Percentiles rank a stretch among this genome's conserved stretches.
phyloP scores from a whole-genome alignment of 2,329 filamentous ascomycete species.

The Hypoxylon sp. region DNA sequence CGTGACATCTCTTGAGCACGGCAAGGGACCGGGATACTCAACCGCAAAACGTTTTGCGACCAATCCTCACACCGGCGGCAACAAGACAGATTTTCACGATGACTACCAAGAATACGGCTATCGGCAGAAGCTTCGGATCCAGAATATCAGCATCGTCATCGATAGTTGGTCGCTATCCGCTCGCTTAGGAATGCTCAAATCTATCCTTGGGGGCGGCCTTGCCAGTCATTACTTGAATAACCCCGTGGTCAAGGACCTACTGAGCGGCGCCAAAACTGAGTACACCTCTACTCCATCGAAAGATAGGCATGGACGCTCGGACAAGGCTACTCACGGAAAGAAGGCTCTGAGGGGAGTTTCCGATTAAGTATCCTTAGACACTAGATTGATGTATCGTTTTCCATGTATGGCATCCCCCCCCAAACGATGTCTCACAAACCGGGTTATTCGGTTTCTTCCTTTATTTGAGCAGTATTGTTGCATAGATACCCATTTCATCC shows the following conservation, averaged over 20 bases:
- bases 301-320: slow-evolving; percentile 10
- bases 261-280: slow-evolving; percentile 52
- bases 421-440: not conserved
- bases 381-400: slow-evolving; percentile 3
- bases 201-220: slow-evolving; percentile 61
- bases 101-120: slow-evolving; percentile 65
- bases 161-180: slow-evolving; percentile 65
- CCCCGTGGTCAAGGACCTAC: slow-evolving; percentile 54
- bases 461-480: not conserved
- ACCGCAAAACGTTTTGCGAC: slow-evolving; percentile 58
- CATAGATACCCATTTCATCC: not conserved
- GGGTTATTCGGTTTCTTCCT: not conserved
- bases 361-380: slow-evolving; percentile 17
- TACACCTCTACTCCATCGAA: slow-evolving; percentile 44
- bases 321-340: slow-evolving; percentile 21
- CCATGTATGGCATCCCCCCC: not conserved
- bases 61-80: slow-evolving; percentile 59
- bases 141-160: slow-evolving; percentile 60
- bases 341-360: slow-evolving; percentile 33
- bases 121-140: slow-evolving; percentile 63
- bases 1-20: slow-evolving; percentile 66
- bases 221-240: slow-evolving; percentile 57
- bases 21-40: slow-evolving; percentile 67
- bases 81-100: slow-evolving; percentile 56
- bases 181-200: slow-evolving; percentile 62